Evolutionary conservation across 108 stramenopile species (phyloP), one percentile per base, ranked within the genome.

Genomic region (Pseudonitzschia multiseries): DNA sequence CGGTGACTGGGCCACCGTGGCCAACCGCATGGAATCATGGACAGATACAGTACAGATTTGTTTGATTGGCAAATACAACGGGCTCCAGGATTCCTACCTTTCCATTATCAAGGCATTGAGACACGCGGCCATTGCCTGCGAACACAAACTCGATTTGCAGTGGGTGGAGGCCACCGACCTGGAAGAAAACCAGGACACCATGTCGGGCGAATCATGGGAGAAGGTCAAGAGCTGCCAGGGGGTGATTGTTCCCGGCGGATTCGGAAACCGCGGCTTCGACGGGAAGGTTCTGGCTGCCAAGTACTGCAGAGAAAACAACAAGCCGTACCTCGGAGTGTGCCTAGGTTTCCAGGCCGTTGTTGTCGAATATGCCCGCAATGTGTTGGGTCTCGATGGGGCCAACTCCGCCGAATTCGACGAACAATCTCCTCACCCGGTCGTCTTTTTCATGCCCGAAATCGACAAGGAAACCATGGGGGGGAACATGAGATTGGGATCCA

Each of bases 361-460:
- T 2, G 97, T 99, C 31, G 98, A 99, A 74, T 98, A 96, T 74
- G 88, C 96, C 40, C 93, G 98, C 65, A 93, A 95, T 68, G 85
- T 97, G 51, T 73, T 98, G 59, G 83, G 84, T 32, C 79, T 87
- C 83, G 74, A 83, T 32, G 87, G 84, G 57, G 98, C 98, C 72
- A 90, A 98, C 79, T 96, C 96, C 40, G 86, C 96, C 32, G 99
- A 99, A 84, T 97, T 99, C 71, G 95, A 96, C 59, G 86, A 89
- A 69, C 72, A 80, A 10, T 74, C 90, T 24, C 62, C 82, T 29
- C 76, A 97, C 60, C 93, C 88, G 20, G 96, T 96, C 36, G 93
- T 99, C 33, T 79, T 99, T 67, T 99, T 99, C 87, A 99, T 99
- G 99, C 99, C 98, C 2, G 99, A 99, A 79, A 96, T 98, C 73